Evolutionary conservation across 2,329 filamentous ascomycete genomes (phyloP).

Genomic region (Cladosporium halotolerans): DNA sequence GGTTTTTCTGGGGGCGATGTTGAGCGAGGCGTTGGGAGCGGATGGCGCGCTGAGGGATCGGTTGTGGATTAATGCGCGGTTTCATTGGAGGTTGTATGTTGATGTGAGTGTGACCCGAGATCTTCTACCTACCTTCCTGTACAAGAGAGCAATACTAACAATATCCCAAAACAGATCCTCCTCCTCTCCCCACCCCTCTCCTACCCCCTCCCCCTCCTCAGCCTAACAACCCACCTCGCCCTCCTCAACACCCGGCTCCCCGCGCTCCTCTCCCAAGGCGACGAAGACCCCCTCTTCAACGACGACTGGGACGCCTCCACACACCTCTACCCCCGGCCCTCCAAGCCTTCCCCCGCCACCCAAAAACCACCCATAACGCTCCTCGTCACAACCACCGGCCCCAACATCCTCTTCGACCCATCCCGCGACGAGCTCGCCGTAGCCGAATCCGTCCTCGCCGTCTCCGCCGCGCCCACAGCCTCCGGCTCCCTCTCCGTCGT

Average conservation of each 20-base stretch:
- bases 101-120: constrained; percentile 58
- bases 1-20: constrained; percentile 80
- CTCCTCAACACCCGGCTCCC: constrained; percentile 83
- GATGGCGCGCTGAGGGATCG: constrained; percentile 61
- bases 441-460: constrained; percentile 68
- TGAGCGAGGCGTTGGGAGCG: constrained; percentile 76
- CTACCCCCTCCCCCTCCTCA: constrained; percentile 87
- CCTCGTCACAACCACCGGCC: constrained; percentile 76
- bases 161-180: constrained; percentile 59
- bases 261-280: constrained; percentile 74
- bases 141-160: not conserved
- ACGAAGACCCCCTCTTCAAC: constrained; percentile 96
- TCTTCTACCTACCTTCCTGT: too few relatives aligned
- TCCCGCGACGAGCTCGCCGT: constrained; percentile 87
- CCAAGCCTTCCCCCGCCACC: constrained; percentile 9
- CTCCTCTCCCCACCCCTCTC: constrained; percentile 89
- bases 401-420: constrained; percentile 92
- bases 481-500: constrained; percentile 38
- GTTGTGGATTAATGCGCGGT: constrained; percentile 80
- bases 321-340: constrained; percentile 59
- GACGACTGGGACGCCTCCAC: constrained; percentile 90
- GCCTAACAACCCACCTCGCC: constrained; percentile 86
- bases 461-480: constrained; percentile 57
- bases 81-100: constrained; percentile 94
- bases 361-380: constrained; percentile 76